Evolutionary conservation across 257 asterid species (phyloP), one percentile per base, ranked within the genome.

Genomic region (Nicotiana benthamiana): DNA sequence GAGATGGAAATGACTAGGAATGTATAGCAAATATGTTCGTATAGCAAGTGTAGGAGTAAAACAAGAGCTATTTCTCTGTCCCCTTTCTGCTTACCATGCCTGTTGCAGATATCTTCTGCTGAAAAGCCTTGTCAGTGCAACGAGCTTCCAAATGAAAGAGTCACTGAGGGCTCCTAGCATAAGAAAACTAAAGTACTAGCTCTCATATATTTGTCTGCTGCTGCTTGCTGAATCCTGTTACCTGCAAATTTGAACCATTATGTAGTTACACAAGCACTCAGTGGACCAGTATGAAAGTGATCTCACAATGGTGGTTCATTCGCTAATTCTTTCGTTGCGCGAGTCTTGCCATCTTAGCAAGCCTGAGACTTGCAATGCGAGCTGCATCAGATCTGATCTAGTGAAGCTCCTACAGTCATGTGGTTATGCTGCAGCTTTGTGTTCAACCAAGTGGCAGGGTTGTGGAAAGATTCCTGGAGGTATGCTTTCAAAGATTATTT

Each of bases 401-500:
- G 90, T 85, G 83, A 82, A 87, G 82, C 86, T 83, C 79, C 81
- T 89, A 77, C 87, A 84, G 63, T 85, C 89, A 67, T 85, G 89
- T 22, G 89, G 92, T 60, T 89, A 82, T 48, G 84, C 83, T 78
- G 92, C 92, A 51, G 90, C 87, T 75, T n/a, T 89, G 13, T 87
- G 92, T 72, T 79, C 79, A 65, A 34, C 90, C 81, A 87, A 82
- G 84, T 89, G 92, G 92, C 89, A 85, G 68, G 75, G 67, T 30
- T 75, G 51, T 81, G 87, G 90, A 43, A 89, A 82, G 79, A 82
- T 85, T 82, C 92, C 88, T 26, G 92, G 92, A 89, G 92, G 92
- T 89, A 70, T 7, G 52, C 9, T 32, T 61, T 22, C 24, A 24
- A 6, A 67, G 11, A 5, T 67, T 17, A 13, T 30, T 67, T 0